Evolutionary conservation across 768 basidiomycete species (phyloP), one percentile per base, ranked within the genome.

Genomic region (Rhodotorula toruloides): DNA sequence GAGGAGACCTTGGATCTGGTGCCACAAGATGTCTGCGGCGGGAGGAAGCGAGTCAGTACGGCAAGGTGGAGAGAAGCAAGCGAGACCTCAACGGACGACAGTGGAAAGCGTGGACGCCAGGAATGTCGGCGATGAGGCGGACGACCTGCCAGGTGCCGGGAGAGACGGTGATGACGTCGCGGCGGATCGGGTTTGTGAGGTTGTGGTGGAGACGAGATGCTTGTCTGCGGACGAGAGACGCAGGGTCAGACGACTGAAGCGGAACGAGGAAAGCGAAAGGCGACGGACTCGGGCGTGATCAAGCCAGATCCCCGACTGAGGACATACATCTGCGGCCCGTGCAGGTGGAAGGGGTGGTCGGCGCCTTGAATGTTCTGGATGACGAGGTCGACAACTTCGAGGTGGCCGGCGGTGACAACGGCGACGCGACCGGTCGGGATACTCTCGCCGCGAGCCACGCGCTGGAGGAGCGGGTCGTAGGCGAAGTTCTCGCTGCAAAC

Each of bases 301-400:
- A 22, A 2, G n/a, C 58, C 58, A 1, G 2, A 10, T 5, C 58
- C 58, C 29, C 58, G 47, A 4, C 39, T 37, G 29, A 59, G 22
- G 39, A 59, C 21, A 4, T 19, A 46, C n/a, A 61, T 21, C 3
- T n/a, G 42, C 25, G 25, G 6, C 16, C 16, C 14, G 32, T 63
- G 56, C 11, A 64, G 49, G 36, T 64, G 54, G 37, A 63, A 47
- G 19, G 63, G 63, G 40, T 65, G 63, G 29, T 52, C 55, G 17
- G 63, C 50, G 9, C 56, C 63, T 12, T 29, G 42, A 6, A 58
- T 2, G 56, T 58, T 58, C 27, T 53, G 44, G 50, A 53, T 25
- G 21, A 47, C 37, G 27, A 65, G 21, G 42, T 58, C 63, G 27
- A 53, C 29, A 4, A 14, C 13, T 14, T 34, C 47, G 17, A 46